Evolutionary conservation across 352 stramenopile species (phyloP).

Genomic region (Phytopythium vexans): DNA sequence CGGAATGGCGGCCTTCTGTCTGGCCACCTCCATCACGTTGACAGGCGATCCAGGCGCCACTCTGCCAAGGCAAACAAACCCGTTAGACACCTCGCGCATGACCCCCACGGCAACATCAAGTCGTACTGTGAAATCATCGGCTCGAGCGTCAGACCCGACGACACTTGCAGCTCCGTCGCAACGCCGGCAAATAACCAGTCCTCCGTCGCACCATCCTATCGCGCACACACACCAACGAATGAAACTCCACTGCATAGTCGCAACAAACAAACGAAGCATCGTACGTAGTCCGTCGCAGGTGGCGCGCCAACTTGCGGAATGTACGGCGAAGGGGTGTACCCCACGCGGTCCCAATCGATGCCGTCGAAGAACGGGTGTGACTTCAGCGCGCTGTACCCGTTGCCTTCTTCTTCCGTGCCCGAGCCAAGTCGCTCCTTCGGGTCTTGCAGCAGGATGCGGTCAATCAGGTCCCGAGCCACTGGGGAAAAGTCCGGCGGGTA

Average conservation of each 20-base stretch:
- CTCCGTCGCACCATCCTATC: constrained; percentile 81
- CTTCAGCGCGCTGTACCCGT: constrained; percentile 71
- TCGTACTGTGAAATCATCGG: constrained; percentile 51
- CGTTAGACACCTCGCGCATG: background rate
- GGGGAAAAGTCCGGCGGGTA: constrained; percentile 61
- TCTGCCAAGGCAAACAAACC: constrained; percentile 11
- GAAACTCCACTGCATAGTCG: background rate
- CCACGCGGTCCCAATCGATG: constrained; percentile 67
- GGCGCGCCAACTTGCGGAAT: constrained; percentile 52
- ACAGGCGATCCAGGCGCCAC: constrained; percentile 32
- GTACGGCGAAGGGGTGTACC: constrained; percentile 48
- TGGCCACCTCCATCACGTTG: constrained; percentile 75
- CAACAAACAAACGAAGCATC: constrained; percentile 2
- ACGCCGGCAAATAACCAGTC: constrained; percentile 88
- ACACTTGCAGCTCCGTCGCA: constrained; percentile 84
- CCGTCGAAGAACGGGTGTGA: constrained; percentile 83
- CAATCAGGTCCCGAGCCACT: constrained; percentile 69
- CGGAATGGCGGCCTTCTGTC: constrained; percentile 68
- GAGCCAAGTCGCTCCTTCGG: constrained; percentile 65
- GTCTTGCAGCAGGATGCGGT: constrained; percentile 78
- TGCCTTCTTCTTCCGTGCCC: constrained; percentile 68
- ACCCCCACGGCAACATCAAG: background rate
- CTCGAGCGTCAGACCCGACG: constrained; percentile 72
- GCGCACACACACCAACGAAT: constrained; percentile 1
- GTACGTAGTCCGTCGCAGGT: constrained; percentile 71